Conservation (phyloP, 2,329 filamentous ascomycete genomes). For the Endothia cerciana region DNA sequence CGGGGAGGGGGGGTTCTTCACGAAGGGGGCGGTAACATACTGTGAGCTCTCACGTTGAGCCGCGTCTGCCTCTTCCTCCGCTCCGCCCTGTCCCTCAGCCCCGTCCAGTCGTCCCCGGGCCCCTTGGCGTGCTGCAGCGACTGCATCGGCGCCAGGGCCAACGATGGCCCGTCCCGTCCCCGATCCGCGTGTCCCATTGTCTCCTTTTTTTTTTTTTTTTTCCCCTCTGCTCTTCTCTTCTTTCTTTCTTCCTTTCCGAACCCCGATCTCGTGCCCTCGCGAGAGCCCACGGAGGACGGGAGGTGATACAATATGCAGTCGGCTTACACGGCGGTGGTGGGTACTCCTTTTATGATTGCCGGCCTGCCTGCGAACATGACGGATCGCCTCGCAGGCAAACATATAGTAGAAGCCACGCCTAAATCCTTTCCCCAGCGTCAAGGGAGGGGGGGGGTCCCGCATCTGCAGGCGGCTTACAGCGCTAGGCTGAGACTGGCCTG, state of each 20-base stretch:
- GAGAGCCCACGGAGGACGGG: too few species aligned
- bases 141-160: constrained; percentile 1
- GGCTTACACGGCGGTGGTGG: too few species aligned
- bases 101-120: constrained; percentile 42
- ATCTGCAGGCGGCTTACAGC: constrained; percentile 23
- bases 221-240: not conserved
- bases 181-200: not conserved
- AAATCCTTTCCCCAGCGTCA: not conserved
- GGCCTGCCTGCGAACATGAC: too few species aligned
- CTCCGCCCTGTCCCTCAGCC: constrained; percentile 36
- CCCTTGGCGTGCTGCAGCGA: constrained; percentile 19
- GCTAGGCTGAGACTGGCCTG: constrained; percentile 17
- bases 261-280: too few species aligned
- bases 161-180: too few species aligned
- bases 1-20: too few species aligned
- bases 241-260: too few species aligned
- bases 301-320: too few species aligned
- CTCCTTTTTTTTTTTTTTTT: not conserved
- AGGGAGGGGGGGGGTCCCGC: not conserved
- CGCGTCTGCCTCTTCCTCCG: constrained; percentile 41
- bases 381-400: too few species aligned
- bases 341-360: too few species aligned
- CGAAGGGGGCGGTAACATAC: constrained; percentile 35
- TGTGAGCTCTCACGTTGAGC: constrained; percentile 41
- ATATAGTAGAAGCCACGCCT: not conserved